These are phyloP conservation scores for Penicillium palitans DNA, from an alignment of 2,329 filamentous ascomycete species.

Conservation along the genomic window DNA sequence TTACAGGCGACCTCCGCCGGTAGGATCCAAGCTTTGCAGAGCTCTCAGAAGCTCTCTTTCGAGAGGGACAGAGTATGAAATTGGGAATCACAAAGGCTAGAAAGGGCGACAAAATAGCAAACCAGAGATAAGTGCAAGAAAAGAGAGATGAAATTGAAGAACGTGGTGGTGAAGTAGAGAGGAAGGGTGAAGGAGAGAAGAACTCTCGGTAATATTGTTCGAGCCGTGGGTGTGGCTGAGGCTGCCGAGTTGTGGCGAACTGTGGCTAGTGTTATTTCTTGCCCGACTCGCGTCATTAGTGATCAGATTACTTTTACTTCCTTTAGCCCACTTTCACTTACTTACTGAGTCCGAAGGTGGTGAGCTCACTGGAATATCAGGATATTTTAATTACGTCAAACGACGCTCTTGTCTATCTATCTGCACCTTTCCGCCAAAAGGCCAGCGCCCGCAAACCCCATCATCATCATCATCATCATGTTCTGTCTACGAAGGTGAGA, in stretches of 20 bases:
- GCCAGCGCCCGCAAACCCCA: constrained; percentile 14
- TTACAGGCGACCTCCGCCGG: constrained; percentile 32
- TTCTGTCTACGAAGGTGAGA: constrained; percentile 66
- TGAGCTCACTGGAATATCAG: not conserved
- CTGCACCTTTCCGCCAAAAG: not conserved
- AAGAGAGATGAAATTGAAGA: constrained; percentile 26
- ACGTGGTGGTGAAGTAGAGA: constrained; percentile 22
- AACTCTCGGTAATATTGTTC: constrained; percentile 18
- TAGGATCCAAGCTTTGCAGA: constrained; percentile 28
- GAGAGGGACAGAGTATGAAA: constrained; percentile 23
- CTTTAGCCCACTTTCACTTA: not conserved
- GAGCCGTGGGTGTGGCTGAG: constrained; percentile 21
- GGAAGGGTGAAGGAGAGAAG: constrained; percentile 25
- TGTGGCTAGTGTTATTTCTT: constrained; percentile 12
- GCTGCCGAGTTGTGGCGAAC: constrained; percentile 8
- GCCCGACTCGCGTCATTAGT: constrained; percentile 10
- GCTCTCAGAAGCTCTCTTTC: constrained; percentile 37
- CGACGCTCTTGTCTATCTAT: not conserved
- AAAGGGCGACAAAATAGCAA: constrained; percentile 20
- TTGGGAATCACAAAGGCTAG: constrained; percentile 16
- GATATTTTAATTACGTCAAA: not conserved
- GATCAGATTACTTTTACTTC: not conserved
- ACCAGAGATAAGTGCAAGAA: constrained; percentile 17
- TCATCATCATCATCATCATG: constrained; percentile 54
- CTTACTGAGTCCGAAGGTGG: not conserved